Percentiles rank a stretch among this genome's conserved stretches.
These are phyloP conservation scores for Pseudogymnoascus sp. DNA, from an alignment of 2,329 filamentous ascomycete species.

Conservation along the genomic window DNA sequence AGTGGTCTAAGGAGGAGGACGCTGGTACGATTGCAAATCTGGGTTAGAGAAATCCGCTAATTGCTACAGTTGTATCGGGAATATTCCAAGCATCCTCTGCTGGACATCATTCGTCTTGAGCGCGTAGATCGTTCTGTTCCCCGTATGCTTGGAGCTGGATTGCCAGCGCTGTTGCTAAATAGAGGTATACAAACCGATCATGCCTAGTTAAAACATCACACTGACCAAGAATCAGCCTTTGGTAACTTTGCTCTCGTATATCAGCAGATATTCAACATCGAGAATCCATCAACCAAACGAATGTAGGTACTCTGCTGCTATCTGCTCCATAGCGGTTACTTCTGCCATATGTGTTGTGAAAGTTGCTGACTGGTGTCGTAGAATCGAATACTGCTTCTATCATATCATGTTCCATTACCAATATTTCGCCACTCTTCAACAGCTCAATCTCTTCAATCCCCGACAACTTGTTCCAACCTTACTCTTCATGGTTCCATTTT, in stretches of 20 bases:
- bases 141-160: constrained; percentile 22
- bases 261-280: constrained; percentile 12
- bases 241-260: constrained; percentile 17
- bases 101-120: constrained; percentile 24
- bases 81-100: constrained; percentile 22
- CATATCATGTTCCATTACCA: constrained; percentile 25
- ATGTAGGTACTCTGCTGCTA: constrained; percentile 1
- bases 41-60: constrained; percentile 11
- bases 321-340: constrained; percentile 16
- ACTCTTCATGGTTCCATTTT: constrained; percentile 25
- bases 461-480: constrained; percentile 20
- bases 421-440: constrained; percentile 28
- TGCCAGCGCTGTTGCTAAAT: constrained; percentile 25
- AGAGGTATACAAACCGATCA: constrained; percentile 16
- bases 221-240: background rate
- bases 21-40: constrained; percentile 19
- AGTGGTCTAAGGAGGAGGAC: constrained; percentile 27
- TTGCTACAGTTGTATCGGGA: constrained; percentile 25
- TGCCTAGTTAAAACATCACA: background rate
- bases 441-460: constrained; percentile 24
- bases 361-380: constrained; percentile 18
- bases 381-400: constrained; percentile 19
- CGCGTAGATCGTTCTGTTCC: constrained; percentile 15
- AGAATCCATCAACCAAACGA: constrained; percentile 11
- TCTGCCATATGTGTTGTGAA: background rate